Percentiles rank a stretch among this genome's conserved stretches.
Conservation (phyloP, 371 early-diverging fungal species). For the Ordospora pajunii region DNA sequence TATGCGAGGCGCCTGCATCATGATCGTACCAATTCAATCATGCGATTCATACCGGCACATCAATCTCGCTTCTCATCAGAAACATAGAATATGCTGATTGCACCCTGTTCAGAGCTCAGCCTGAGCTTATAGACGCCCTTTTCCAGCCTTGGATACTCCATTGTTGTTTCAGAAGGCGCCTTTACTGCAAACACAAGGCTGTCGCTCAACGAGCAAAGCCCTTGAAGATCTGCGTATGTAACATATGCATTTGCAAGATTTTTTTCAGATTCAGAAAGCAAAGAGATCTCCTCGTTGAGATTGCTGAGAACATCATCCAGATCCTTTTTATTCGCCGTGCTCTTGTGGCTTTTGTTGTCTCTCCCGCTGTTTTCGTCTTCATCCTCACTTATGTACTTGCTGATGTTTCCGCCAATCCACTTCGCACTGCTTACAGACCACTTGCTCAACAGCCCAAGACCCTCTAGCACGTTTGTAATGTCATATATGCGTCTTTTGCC, state of each 20-base stretch:
- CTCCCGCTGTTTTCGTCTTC: slow-evolving; percentile 28
- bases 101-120: slow-evolving; percentile 43
- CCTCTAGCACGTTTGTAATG: slow-evolving; percentile 74
- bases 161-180: slow-evolving; percentile 55
- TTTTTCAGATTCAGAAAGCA: slow-evolving; percentile 44
- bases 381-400: slow-evolving; percentile 18
- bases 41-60: slow-evolving; percentile 56
- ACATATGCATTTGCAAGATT: slow-evolving; percentile 58
- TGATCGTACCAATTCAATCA: too few species aligned
- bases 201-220: slow-evolving; percentile 36
- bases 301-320: slow-evolving; percentile 42
- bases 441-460: slow-evolving; percentile 68
- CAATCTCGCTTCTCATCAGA: slow-evolving; percentile 34
- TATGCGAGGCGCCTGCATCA: too few species aligned
- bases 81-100: slow-evolving; percentile 57
- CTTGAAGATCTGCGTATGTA: slow-evolving; percentile 56
- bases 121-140: slow-evolving; percentile 50
- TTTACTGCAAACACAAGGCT: slow-evolving; percentile 60
- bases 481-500: slow-evolving; percentile 75
- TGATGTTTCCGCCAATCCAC: slow-evolving; percentile 63
- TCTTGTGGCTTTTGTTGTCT: background rate
- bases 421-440: slow-evolving; percentile 70
- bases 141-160: slow-evolving; percentile 56
- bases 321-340: background rate
- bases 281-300: slow-evolving; percentile 49